These are phyloP conservation scores for Mycena venus DNA, from an alignment of 768 basidiomycete species.

Conservation along the genomic window DNA sequence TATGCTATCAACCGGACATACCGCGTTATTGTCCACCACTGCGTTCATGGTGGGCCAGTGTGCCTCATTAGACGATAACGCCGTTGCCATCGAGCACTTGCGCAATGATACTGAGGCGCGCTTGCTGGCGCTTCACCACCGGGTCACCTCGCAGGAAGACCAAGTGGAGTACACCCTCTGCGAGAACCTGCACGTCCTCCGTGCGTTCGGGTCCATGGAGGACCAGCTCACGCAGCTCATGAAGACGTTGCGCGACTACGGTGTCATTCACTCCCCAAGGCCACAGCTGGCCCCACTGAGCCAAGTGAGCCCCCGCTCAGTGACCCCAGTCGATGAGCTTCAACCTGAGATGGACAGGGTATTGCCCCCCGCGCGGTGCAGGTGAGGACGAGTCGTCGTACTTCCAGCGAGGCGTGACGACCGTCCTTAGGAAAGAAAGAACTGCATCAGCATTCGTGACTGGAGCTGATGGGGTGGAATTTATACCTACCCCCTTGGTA, in stretches of 20 bases:
- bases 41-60: not conserved
- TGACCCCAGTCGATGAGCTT: not conserved
- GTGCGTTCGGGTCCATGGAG: constrained; percentile 2
- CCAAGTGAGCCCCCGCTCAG: not conserved
- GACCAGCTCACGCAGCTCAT: not conserved
- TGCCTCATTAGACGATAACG: not conserved
- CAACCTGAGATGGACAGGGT: not conserved
- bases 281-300: no score
- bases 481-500: not conserved
- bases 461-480: not conserved
- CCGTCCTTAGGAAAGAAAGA: not conserved
- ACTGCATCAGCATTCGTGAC: not conserved
- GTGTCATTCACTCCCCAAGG: no score
- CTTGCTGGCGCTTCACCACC: not conserved
- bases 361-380: not conserved
- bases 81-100: not conserved
- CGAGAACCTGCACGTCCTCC: not conserved
- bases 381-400: not conserved
- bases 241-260: no score
- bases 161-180: not conserved
- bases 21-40: not conserved
- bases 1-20: not conserved
- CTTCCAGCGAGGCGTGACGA: not conserved
- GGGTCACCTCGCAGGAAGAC: not conserved
- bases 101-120: not conserved